These are phyloP conservation scores for Hysterangium stoloniferum DNA, from an alignment of 768 basidiomycete genomes.

Conservation along the genomic window DNA sequence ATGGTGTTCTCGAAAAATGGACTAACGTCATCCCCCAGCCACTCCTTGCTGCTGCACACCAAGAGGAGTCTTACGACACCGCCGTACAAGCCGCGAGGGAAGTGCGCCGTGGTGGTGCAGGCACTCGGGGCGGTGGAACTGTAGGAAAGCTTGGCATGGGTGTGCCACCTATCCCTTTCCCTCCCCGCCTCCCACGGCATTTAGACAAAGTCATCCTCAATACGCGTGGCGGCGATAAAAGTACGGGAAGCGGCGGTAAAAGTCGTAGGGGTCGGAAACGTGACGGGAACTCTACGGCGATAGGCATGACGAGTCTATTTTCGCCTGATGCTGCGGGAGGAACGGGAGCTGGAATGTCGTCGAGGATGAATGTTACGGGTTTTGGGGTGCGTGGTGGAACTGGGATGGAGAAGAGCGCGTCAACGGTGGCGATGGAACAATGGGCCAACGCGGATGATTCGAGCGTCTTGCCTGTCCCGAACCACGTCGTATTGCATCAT, in stretches of 20 bases:
- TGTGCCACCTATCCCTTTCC: conserved; percentile 74
- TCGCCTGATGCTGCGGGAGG: conserved; percentile 14
- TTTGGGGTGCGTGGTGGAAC: background rate
- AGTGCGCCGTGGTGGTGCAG: conserved; percentile 8
- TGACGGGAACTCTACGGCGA: conserved; percentile 9
- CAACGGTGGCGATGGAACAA: conserved; percentile 5
- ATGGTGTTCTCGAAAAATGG: conserved; percentile 39
- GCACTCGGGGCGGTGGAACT: conserved; percentile 7
- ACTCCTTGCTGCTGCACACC: conserved; percentile 68
- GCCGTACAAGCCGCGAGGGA: conserved; percentile 29
- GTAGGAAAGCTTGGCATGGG: conserved; percentile 26
- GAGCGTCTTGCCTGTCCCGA: conserved; percentile 85
- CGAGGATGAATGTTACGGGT: background rate
- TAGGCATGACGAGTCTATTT: background rate
- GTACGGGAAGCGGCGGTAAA: conserved; percentile 25
- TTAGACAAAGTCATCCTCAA: conserved; percentile 94
- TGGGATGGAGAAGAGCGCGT: background rate
- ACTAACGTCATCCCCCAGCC: conserved; percentile 71
- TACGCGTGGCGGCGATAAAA: conserved; percentile 27
- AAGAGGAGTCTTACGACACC: conserved; percentile 72
- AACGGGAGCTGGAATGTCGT: conserved; percentile 12
- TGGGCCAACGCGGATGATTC: conserved; percentile 71
- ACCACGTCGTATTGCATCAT: conserved; percentile 91
- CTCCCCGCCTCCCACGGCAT: conserved; percentile 82
- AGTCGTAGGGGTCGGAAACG: conserved; percentile 15